Percentiles rank a stretch among this genome's conserved stretches.
These are phyloP conservation scores for Sclerotinia subarctica DNA, from an alignment of 2,329 filamentous ascomycete species.

Conservation along the genomic window DNA sequence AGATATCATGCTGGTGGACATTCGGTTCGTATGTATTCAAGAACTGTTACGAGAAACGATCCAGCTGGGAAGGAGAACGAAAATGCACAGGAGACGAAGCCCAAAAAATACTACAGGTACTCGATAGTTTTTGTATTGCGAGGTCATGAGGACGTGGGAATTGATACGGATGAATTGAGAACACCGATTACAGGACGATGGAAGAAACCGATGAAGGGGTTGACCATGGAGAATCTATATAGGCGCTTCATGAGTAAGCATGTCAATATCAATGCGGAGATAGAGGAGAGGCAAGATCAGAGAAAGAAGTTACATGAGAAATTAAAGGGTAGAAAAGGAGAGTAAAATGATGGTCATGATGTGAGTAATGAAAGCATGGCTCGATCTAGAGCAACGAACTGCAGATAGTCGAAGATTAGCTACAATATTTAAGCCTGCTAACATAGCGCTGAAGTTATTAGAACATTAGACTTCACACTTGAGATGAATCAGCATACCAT, in stretches of 20 bases:
- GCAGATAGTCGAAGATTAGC: neutral
- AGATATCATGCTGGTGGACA: constrained; percentile 31
- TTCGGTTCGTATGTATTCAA: constrained; percentile 30
- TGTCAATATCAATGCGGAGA: constrained; percentile 32
- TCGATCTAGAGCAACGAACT: neutral
- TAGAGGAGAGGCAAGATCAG: constrained; percentile 29
- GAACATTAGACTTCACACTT: neutral
- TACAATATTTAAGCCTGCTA: neutral
- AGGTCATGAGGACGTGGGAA: constrained; percentile 28
- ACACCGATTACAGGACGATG: constrained; percentile 32
- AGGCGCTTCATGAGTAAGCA: constrained; percentile 26
- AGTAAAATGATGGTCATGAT: neutral
- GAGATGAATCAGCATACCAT: neutral
- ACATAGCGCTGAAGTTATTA: neutral
- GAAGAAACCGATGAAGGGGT: constrained; percentile 22
- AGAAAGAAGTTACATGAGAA: constrained; percentile 27
- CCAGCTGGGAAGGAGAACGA: neutral
- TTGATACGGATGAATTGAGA: constrained; percentile 31
- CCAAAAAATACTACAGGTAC: constrained; percentile 25
- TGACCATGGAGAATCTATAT: constrained; percentile 28
- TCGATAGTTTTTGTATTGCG: constrained; percentile 35
- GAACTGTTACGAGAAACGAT: neutral
- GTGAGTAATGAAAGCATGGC: neutral
- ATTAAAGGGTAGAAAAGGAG: neutral
- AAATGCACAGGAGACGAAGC: neutral